Evolutionary conservation across 1,284 basidiomycete species (phyloP).

Genomic region (Ganoderma boninense): DNA sequence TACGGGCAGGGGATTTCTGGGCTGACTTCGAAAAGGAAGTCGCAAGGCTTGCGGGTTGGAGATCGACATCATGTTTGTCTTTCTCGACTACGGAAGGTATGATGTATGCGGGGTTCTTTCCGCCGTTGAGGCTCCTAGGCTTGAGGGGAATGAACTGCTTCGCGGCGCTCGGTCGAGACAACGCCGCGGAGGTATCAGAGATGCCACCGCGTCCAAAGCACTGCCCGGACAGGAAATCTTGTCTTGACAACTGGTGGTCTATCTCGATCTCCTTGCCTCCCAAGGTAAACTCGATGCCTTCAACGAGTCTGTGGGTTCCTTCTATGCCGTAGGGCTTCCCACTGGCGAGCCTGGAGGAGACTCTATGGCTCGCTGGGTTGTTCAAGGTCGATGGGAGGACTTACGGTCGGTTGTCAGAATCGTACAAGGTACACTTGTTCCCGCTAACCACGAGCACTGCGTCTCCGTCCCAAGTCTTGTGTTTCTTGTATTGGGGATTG

Average conservation of each 20-base stretch:
- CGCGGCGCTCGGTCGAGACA: constrained; percentile 36
- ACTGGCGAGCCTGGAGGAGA: constrained; percentile 31
- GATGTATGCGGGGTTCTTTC: constrained; percentile 34
- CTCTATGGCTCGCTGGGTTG: background rate
- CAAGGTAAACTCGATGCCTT: constrained; percentile 66
- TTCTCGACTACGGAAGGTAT: constrained; percentile 21
- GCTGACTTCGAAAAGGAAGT: constrained; percentile 32
- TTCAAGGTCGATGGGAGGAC: constrained; percentile 49
- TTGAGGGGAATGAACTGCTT: constrained; percentile 58
- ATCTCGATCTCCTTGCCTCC: constrained; percentile 77
- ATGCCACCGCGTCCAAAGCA: constrained; percentile 59
- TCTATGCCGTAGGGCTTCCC: constrained; percentile 44
- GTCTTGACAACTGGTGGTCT: constrained; percentile 62
- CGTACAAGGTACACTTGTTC: constrained; percentile 61
- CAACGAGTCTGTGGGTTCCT: constrained; percentile 46
- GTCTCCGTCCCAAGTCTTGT: constrained; percentile 94
- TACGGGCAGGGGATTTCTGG: constrained; percentile 19
- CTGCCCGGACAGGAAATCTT: constrained; percentile 69
- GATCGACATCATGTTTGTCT: constrained; percentile 43
- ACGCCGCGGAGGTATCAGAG: constrained; percentile 32
- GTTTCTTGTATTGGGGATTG: constrained; percentile 82
- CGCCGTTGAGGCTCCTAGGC: constrained; percentile 44
- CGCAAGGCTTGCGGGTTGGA: constrained; percentile 52
- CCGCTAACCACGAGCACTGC: constrained; percentile 67
- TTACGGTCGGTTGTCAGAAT: constrained; percentile 63